A percentile compares a stretch with the other conserved stretches of the same genome.
Conservation (phyloP, 1,284 basidiomycete species). For the Rhodotorula sp. region DNA sequence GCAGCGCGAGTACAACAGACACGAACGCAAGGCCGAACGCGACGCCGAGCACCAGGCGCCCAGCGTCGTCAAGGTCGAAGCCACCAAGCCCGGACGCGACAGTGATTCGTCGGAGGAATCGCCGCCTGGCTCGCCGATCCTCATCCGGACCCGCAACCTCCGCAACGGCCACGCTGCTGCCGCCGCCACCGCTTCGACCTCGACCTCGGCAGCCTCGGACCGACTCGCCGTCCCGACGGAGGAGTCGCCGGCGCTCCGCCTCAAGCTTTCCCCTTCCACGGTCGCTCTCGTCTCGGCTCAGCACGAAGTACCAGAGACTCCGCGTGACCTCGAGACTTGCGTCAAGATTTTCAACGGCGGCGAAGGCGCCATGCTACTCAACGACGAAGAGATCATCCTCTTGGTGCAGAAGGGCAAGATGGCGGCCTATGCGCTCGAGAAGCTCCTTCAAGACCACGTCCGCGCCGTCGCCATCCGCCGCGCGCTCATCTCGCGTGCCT, state of each 20-base stretch:
- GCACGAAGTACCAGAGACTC: slow-evolving; percentile 34
- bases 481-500: slow-evolving; percentile 87
- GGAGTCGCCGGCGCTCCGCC: slow-evolving; percentile 15
- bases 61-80: slow-evolving; percentile 25
- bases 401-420: slow-evolving; percentile 91
- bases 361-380: slow-evolving; percentile 60
- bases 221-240: slow-evolving; percentile 2
- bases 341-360: slow-evolving; percentile 82
- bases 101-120: slow-evolving; percentile 40
- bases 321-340: slow-evolving; percentile 65
- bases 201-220: slow-evolving; percentile 4
- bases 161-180: slow-evolving; percentile 10
- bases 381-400: slow-evolving; percentile 88
- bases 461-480: slow-evolving; percentile 84
- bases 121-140: slow-evolving; percentile 42
- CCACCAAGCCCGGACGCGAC: slow-evolving; percentile 11
- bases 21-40: slow-evolving; percentile 31
- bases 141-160: slow-evolving; percentile 37
- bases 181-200: not conserved
- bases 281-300: slow-evolving; percentile 38
- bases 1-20: slow-evolving; percentile 41
- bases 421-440: slow-evolving; percentile 89
- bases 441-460: slow-evolving; percentile 80
- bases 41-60: slow-evolving; percentile 37
- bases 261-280: slow-evolving; percentile 53